Evolutionary conservation across 2,329 filamentous ascomycete species (phyloP).

Genomic region (Neonectria sp.): DNA sequence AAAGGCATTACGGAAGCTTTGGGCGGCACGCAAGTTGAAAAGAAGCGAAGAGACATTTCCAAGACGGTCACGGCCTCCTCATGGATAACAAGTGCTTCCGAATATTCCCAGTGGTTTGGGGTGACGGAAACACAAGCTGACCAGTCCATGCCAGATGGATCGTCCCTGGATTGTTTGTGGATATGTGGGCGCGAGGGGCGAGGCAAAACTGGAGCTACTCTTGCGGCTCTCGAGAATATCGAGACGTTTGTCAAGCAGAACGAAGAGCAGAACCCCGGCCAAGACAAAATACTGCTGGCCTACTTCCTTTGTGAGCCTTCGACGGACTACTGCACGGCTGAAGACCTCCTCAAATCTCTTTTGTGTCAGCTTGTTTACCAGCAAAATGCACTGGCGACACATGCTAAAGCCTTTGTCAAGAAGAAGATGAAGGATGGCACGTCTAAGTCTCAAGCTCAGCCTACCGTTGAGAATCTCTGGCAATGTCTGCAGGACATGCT

Average conservation of each 20-base stretch:
- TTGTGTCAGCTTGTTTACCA: conserved; percentile 56
- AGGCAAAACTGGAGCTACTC: conserved; percentile 58
- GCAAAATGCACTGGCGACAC: conserved; percentile 51
- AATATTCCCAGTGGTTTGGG: conserved; percentile 54
- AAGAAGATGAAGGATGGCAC: conserved; percentile 34
- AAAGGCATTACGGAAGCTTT: conserved; percentile 52
- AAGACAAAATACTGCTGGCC: conserved; percentile 49
- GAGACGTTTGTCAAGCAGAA: conserved; percentile 37
- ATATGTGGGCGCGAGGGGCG: conserved; percentile 58
- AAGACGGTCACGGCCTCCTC: conserved; percentile 53
- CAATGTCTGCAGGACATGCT: conserved; percentile 60
- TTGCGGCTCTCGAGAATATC: conserved; percentile 56
- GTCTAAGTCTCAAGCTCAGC: conserved; percentile 21
- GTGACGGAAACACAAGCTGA: conserved; percentile 30
- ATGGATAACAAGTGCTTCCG: conserved; percentile 56
- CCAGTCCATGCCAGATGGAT: background rate
- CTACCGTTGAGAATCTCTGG: conserved; percentile 51
- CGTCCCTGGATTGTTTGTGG: conserved; percentile 53
- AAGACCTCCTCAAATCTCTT: conserved; percentile 59
- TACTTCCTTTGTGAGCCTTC: conserved; percentile 60
- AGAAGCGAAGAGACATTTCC: conserved; percentile 51
- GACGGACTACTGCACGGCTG: conserved; percentile 56
- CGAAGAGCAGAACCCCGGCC: conserved; percentile 42
- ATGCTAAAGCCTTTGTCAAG: conserved; percentile 53
- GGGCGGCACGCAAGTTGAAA: conserved; percentile 52